These are phyloP conservation scores for Pestalotiopsis sp. DNA, from an alignment of 2,329 filamentous ascomycete species.

Conservation along the genomic window DNA sequence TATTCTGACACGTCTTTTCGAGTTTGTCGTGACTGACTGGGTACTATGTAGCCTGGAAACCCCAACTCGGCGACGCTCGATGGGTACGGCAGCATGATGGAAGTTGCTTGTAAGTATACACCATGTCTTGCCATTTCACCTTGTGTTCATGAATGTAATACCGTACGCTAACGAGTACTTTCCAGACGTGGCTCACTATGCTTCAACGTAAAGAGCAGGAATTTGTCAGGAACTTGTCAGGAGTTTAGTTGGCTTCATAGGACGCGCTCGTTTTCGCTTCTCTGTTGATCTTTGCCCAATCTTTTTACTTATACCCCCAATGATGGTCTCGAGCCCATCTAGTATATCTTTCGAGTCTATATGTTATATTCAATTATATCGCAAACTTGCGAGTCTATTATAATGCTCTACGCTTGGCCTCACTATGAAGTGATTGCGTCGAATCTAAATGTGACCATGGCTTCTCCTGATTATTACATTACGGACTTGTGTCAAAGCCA, in stretches of 20 bases:
- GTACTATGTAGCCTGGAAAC: conserved; percentile 42
- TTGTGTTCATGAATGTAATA: neutral
- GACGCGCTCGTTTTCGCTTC: neutral
- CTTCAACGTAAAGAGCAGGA: neutral
- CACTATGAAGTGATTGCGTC: neutral
- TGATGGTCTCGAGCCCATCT: neutral
- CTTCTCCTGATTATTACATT: neutral
- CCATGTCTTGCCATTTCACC: neutral
- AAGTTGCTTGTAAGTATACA: conserved; percentile 36
- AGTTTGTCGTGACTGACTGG: neutral
- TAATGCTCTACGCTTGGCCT: neutral
- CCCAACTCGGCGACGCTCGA: conserved; percentile 49
- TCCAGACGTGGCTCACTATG: neutral
- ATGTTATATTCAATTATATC: conserved; percentile 33
- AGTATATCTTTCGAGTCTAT: neutral
- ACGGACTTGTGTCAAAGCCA: neutral
- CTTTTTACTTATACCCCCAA: neutral
- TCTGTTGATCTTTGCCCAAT: neutral
- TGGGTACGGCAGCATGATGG: conserved; percentile 53
- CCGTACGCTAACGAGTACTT: neutral
- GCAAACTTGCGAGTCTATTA: conserved; percentile 19
- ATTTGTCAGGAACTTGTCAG: too few relatives aligned
- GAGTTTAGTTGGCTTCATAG: neutral
- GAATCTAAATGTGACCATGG: neutral
- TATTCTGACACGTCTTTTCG: neutral